These are phyloP conservation scores for Camellia granthamiana DNA, from an alignment of 148 eudicot species.

Conservation along the genomic window DNA sequence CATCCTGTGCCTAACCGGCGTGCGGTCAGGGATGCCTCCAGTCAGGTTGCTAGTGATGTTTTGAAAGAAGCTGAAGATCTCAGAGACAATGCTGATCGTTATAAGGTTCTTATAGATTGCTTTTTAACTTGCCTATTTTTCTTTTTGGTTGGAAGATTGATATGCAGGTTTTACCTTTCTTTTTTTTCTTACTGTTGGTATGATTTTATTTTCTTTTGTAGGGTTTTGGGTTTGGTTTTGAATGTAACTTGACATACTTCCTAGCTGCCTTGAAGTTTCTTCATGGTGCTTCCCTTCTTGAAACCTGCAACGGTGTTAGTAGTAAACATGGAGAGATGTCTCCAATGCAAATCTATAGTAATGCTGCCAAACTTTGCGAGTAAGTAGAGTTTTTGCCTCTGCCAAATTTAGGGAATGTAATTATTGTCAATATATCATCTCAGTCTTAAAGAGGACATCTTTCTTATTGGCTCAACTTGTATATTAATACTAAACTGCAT, in stretches of 20 bases:
- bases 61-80: slow-evolving; percentile 43
- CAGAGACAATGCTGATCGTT: slow-evolving; percentile 34
- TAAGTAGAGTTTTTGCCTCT: slow-evolving; percentile 23
- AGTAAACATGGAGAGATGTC: slow-evolving; percentile 34
- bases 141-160: not conserved
- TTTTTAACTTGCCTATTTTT: not conserved
- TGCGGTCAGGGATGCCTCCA: slow-evolving; percentile 14
- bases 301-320: slow-evolving; percentile 28
- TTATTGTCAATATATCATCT: too few relatives aligned
- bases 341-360: slow-evolving; percentile 36
- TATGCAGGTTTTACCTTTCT: not conserved
- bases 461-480: too few relatives aligned
- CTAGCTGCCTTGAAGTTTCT: slow-evolving; percentile 52
- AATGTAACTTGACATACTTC: slow-evolving; percentile 38
- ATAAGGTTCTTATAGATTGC: slow-evolving; percentile 36
- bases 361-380: slow-evolving; percentile 49
- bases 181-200: not conserved
- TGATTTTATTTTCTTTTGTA: slow-evolving; percentile 16
- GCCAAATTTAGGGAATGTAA: not conserved
- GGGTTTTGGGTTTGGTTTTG: slow-evolving; percentile 44
- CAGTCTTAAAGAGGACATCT: too few relatives aligned
- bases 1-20: slow-evolving; percentile 20
- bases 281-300: slow-evolving; percentile 43
- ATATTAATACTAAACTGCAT: too few relatives aligned
- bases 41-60: slow-evolving; percentile 25